Evolutionary conservation across 1,139 yeast species (phyloP).

Genomic region (Arxiozyma heterogenica): DNA sequence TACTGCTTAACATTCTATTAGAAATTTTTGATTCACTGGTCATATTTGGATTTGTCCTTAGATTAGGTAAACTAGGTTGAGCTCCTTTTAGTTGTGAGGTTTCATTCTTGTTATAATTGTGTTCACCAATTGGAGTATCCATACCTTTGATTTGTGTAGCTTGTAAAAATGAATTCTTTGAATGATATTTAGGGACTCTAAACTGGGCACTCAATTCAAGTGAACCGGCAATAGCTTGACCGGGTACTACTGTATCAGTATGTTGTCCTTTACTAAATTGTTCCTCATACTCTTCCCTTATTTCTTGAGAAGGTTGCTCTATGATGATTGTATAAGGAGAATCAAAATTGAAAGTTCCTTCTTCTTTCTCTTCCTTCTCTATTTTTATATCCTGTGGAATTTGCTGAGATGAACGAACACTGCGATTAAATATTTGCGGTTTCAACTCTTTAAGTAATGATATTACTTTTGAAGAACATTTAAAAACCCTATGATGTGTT

Average conservation of each 20-base stretch:
- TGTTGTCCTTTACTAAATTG: conserved; percentile 23
- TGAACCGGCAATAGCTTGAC: conserved; percentile 34
- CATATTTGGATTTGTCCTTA: not conserved
- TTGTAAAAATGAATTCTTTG: conserved; percentile 26
- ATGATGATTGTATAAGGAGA: conserved; percentile 21
- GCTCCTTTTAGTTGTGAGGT: not conserved
- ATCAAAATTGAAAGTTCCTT: conserved; percentile 9
- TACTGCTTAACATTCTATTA: conserved; percentile 19
- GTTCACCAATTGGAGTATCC: conserved; percentile 22
- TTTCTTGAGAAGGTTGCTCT: conserved; percentile 25
- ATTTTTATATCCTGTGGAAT: not conserved
- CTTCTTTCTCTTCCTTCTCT: not conserved
- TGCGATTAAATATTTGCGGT: conserved; percentile 11
- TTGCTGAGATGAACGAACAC: not conserved
- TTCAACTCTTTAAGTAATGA: conserved; percentile 13
- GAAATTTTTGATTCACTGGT: conserved; percentile 6
- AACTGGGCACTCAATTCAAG: conserved; percentile 31
- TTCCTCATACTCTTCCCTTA: conserved; percentile 19
- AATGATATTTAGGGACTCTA: conserved; percentile 33
- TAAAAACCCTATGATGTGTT: conserved; percentile 37
- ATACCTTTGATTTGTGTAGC: conserved; percentile 28
- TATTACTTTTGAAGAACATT: conserved; percentile 15
- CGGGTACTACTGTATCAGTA: conserved; percentile 28
- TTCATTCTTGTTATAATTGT: conserved; percentile 3
- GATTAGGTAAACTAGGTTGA: not conserved